Evolutionary conservation across 139 green algal genomes (phyloP), one percentile per base, ranked within the genome.

Genomic region (Zygnema cylindricum): DNA sequence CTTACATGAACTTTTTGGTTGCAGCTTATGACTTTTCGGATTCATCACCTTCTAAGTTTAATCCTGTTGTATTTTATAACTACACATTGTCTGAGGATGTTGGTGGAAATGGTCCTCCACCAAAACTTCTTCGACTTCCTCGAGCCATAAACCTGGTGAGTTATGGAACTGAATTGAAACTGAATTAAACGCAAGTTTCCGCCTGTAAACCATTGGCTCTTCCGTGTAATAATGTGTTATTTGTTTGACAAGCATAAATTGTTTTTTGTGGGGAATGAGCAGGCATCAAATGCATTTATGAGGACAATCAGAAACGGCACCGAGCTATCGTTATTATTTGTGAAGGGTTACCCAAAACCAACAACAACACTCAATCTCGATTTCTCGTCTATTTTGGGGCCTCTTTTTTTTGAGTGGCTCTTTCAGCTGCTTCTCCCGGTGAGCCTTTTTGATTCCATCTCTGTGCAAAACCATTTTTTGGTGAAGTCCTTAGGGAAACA

Each of bases 401-500:
- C 96, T 0, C 86, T 98, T 1, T 98, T 98, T 89, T 95, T 94
- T 81, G 95, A 96, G 93, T 98, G 95, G 94, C 49, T 96, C 39
- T 76, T 96, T 77, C 92, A 95, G 85, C 86, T 96, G 21, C 92
- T 94, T 42, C 83, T 95, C 30, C 94, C 94, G 41, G 81, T 91
- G 2, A 55, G 76, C 35, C 49, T 25, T n/a, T n/a, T n/a, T n/a
- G n/a, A n/a, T n/a, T n/a, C n/a, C n/a, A n/a, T n/a, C n/a, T n/a
- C n/a, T n/a, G n/a, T n/a, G n/a, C n/a, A n/a, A n/a, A n/a, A n/a
- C n/a, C n/a, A n/a, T n/a, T n/a, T n/a, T n/a, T n/a, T n/a, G n/a
- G n/a, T n/a, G n/a, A n/a, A n/a, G n/a, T n/a, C n/a, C n/a, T n/a
- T n/a, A n/a, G n/a, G n/a, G n/a, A n/a, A n/a, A n/a, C n/a, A n/a